Percentiles rank a stretch among this genome's conserved stretches.
Conservation (phyloP, 2,329 filamentous ascomycete genomes). For the Cladosporium austrohemisphaericum region DNA sequence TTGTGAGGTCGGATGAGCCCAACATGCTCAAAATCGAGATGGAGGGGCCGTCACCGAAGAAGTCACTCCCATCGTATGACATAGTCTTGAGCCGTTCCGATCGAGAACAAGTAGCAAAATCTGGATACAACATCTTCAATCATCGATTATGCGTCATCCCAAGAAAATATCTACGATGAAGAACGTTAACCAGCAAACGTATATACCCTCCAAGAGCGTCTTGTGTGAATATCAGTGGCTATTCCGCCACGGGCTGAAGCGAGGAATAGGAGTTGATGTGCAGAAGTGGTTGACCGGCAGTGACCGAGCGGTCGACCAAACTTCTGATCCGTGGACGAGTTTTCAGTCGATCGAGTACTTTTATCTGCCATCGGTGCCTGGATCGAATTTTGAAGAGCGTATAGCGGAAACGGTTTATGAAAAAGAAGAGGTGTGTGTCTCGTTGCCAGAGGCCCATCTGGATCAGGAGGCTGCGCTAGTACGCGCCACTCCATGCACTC, state of each 20-base stretch:
- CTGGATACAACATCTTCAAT: conserved; percentile 5
- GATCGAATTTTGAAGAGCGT: conserved; percentile 3
- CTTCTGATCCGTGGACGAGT: neutral
- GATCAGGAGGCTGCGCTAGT: conserved; percentile 8
- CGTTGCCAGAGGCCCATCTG: conserved; percentile 1
- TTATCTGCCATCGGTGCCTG: neutral
- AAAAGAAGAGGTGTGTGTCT: conserved; percentile 7
- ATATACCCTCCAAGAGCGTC: conserved; percentile 13
- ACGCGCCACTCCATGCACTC: neutral
- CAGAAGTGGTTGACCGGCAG: neutral
- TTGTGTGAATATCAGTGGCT: conserved; percentile 1
- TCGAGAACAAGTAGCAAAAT: conserved; percentile 5
- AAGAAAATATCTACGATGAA: conserved; percentile 36
- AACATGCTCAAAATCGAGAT: neutral
- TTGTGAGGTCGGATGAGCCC: neutral
- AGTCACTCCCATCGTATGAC: conserved; percentile 5
- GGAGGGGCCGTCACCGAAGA: neutral
- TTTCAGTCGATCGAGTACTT: neutral
- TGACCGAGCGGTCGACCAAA: no score
- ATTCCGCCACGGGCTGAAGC: neutral
- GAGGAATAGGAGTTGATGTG: neutral
- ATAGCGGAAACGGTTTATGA: conserved; percentile 4
- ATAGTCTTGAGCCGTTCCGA: conserved; percentile 3
- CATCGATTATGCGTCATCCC: conserved; percentile 23
- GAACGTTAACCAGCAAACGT: conserved; percentile 19